These are phyloP conservation scores for Phytophthora aleatoria DNA, from an alignment of 352 stramenopile species.

Conservation along the genomic window DNA sequence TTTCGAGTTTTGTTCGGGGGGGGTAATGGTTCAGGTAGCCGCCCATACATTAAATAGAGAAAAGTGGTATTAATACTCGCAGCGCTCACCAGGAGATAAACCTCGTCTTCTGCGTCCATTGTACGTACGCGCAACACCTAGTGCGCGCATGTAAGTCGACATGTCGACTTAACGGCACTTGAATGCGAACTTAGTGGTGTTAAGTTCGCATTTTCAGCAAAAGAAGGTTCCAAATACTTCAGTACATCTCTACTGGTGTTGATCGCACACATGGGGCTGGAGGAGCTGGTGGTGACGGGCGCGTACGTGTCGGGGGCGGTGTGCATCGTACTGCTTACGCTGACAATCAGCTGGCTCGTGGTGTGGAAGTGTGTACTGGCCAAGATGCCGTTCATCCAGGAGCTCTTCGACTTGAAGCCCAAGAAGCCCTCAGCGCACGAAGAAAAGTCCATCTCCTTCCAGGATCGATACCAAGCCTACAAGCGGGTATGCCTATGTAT, in stretches of 20 bases:
- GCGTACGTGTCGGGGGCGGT: slow-evolving; percentile 78
- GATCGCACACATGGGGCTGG: slow-evolving; percentile 32
- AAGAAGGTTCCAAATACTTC: slow-evolving; percentile 7
- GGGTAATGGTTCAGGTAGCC: slow-evolving; percentile 4
- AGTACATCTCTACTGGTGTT: neutral
- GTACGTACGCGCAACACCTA: no score
- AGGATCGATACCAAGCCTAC: slow-evolving; percentile 71
- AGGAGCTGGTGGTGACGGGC: slow-evolving; percentile 61
- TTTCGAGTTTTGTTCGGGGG: neutral
- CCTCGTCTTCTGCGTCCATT: neutral
- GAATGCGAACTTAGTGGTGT: slow-evolving; percentile 20
- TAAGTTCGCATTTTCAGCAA: slow-evolving; percentile 31
- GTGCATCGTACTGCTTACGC: slow-evolving; percentile 83
- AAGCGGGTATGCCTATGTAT: slow-evolving; percentile 47
- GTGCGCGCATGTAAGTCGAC: neutral
- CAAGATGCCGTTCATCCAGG: slow-evolving; percentile 84
- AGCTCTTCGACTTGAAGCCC: slow-evolving; percentile 85
- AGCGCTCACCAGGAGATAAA: neutral
- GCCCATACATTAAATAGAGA: slow-evolving; percentile 37
- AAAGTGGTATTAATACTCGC: slow-evolving; percentile 24
- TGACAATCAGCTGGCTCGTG: slow-evolving; percentile 76
- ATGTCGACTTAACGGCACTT: neutral
- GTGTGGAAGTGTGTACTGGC: slow-evolving; percentile 86
- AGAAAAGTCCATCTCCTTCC: slow-evolving; percentile 69
- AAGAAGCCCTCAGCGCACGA: slow-evolving; percentile 43